Base-by-base conservation (phyloP, 2,329 filamentous ascomycete genomes). In the Xylariales sp. region DNA sequence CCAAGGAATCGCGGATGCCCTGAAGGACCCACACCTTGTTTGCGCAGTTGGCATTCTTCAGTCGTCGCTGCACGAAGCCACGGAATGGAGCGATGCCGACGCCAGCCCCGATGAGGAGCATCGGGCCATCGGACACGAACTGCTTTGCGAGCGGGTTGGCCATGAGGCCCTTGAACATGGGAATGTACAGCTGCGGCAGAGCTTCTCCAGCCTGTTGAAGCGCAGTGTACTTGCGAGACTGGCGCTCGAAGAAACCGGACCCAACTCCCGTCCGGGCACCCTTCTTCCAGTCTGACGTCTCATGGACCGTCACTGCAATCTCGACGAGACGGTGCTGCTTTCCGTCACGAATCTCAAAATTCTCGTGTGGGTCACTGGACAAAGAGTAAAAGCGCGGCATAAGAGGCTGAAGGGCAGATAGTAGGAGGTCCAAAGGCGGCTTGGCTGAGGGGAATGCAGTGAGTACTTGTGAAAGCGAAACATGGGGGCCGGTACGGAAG, bases 331-430 rank as follows among this genome's bases (percentile, higher is more conserved):
- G 86, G 49, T 86, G 85, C 51, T 78, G 76, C 49, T 84, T 78
- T 28, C 80, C 77, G 48, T 85, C 84, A 47, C 80, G 77, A 16
- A 82, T 76, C 47, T 78, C 76, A 46, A 78, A 86, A 6, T 74
- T 76, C 51, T 94, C 81, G 49, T 93, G 87, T 0, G 93, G 93
- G 57, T 98, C 93, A 61, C 95, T 96, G 40, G 90, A 96, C 11
- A 98, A 80, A 4, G 91, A 97, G 70, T 98, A 98, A 71, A 98
- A 98, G 46, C 93, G 86, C 3, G 93, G 93, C 91, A 97, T 97
- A 38, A 97, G 76, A 36, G 88, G 86, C 54, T 86, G 86, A 40
- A 96, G 78, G 31, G 85, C 78, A 3, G 86, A 86, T 25, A 96
- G 75, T 9, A 98, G 73, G 45, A 82, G 73, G 41, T 93, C 86